A percentile compares a stretch with the other conserved stretches of the same genome.
phyloP scores from a whole-genome alignment of 192 early-diverging fungal species.

The Coemansia sp. region DNA sequence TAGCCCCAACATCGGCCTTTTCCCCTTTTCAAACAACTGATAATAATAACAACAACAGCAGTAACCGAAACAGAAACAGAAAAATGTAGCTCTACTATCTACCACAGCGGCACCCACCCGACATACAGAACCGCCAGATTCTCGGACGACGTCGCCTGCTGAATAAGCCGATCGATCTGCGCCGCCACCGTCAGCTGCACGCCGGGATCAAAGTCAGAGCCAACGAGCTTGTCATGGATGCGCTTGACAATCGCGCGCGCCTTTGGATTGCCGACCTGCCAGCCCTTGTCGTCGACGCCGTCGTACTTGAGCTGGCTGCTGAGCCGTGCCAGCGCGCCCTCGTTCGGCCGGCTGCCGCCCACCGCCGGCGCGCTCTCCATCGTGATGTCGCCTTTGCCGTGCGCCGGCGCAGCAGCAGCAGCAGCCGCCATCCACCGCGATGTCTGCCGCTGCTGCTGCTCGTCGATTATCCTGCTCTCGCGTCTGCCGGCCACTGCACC shows the following conservation, averaged over 20 bases:
- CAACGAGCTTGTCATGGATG: slow-evolving; percentile 95
- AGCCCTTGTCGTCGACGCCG: slow-evolving; percentile 27
- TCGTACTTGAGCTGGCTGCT: slow-evolving; percentile 21
- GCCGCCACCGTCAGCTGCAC: slow-evolving; percentile 74
- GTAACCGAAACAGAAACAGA: no score
- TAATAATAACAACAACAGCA: no score
- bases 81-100: background rate
- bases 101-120: slow-evolving; percentile 50
- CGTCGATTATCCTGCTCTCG: background rate
- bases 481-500: background rate
- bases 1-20: no score
- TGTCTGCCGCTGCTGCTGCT: background rate
- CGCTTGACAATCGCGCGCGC: slow-evolving; percentile 87
- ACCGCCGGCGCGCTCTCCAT: slow-evolving; percentile 4
- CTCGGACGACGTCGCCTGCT: slow-evolving; percentile 88
- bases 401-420: background rate
- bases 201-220: slow-evolving; percentile 89
- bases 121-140: slow-evolving; percentile 63
- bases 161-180: slow-evolving; percentile 91
- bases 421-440: slow-evolving; percentile 10
- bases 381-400: slow-evolving; percentile 8
- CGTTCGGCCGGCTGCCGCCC: slow-evolving; percentile 29
- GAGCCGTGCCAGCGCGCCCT: background rate
- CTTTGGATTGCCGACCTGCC: slow-evolving; percentile 66
- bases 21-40: no score